Conservation (phyloP, 1,284 basidiomycete genomes). For the Meira miltonrushii region DNA sequence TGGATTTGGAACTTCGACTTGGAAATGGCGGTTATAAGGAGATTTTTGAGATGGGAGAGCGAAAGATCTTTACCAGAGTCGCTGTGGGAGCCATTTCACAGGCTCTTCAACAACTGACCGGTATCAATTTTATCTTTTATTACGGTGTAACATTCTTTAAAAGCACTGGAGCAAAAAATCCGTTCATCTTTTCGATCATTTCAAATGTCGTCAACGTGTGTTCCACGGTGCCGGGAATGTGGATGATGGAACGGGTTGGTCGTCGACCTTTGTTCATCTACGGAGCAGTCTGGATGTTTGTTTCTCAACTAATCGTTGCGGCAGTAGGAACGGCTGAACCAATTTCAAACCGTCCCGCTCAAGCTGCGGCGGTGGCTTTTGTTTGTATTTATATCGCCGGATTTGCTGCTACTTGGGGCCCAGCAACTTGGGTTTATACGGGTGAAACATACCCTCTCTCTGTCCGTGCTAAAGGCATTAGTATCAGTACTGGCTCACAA, state of each 20-base stretch:
- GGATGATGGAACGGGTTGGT: constrained; percentile 53
- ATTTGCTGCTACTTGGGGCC: constrained; percentile 54
- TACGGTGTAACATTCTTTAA: constrained; percentile 28
- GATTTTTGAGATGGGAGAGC: constrained; percentile 63
- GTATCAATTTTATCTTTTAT: constrained; percentile 71
- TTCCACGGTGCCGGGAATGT: constrained; percentile 40
- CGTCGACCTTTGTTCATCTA: constrained; percentile 56
- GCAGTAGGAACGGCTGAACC: constrained; percentile 51
- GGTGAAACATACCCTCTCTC: constrained; percentile 55
- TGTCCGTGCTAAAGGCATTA: constrained; percentile 72
- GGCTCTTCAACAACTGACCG: constrained; percentile 65
- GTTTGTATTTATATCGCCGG: constrained; percentile 56
- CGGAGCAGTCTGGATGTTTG: constrained; percentile 53
- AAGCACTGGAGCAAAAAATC: constrained; percentile 34
- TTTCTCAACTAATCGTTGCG: constrained; percentile 56
- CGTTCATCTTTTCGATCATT: constrained; percentile 49
- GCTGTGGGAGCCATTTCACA: constrained; percentile 66
- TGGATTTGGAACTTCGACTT: constrained; percentile 62
- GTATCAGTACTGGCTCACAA: constrained; percentile 66
- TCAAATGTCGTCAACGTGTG: constrained; percentile 54
- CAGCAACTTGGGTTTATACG: constrained; percentile 50
- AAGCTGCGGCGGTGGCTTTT: constrained; percentile 56
- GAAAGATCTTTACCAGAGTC: constrained; percentile 67
- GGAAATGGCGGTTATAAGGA: constrained; percentile 57
- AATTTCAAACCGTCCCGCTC: constrained; percentile 45